Evolutionary conservation across 2,329 filamentous ascomycete genomes (phyloP), one percentile per base, ranked within the genome.

Genomic region (Fusarium tuaranense): DNA sequence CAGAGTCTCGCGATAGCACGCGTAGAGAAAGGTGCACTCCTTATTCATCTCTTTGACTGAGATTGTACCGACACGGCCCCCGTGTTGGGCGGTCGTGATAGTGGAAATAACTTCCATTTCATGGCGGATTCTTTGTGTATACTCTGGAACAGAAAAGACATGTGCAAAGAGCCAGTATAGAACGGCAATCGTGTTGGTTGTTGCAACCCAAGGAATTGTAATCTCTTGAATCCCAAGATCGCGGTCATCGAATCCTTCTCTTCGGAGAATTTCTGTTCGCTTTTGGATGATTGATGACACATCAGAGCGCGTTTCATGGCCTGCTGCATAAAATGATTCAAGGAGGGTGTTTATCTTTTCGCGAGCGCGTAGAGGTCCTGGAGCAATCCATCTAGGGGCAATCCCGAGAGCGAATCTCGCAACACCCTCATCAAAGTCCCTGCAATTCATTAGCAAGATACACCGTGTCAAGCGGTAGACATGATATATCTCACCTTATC

Each of bases 91-190:
- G 12, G 8, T 27, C 1, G 27, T 30, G 7, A 69, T 57, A 4
- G n/a, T 12, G 7, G 53, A 18, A 20, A 53, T 41, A 22, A 32
- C 36, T 12, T 69, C 60, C 22, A 70, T 25, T 27, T 70, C 70
- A 18, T n/a, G 6, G 14, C 64, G 67, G 20, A 65, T 22, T 16
- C 39, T 64, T 3, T 16, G 12, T 4, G 46, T 32, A 16, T 64
- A 27, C 12, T 67, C 53, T 5, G 63, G 65, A 7, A 38, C 36
- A 4, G 68, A 63, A 36, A 71, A 61, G 14, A 66, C 32, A 12
- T 71, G 55, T 13, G 53, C 60, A 38, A 71, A 65, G 16, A 67
- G 14, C 71, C 68, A 73, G 39, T 69, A 71, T 5, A 68, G 9
- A 3, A 66, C 64, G 3, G 71, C 55, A 32, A 73, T 64, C 7